A percentile compares a stretch with the other conserved stretches of the same genome.
Conservation (phyloP, 106 monocot genomes). For the Chionographis japonica region DNA sequence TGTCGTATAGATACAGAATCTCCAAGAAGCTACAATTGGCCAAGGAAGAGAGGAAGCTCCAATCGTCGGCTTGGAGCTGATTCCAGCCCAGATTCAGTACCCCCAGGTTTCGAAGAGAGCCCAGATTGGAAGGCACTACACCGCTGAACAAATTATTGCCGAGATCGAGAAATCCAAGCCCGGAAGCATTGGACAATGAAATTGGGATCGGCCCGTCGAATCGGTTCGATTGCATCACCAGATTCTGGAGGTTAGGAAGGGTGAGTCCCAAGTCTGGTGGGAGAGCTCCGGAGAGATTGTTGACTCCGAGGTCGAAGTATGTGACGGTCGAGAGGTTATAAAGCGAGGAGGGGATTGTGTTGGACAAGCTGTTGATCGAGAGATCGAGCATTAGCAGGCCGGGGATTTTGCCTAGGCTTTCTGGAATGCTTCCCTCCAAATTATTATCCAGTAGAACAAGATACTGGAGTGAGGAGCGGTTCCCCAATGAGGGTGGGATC, state of each 20-base stretch:
- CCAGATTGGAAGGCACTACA: background rate
- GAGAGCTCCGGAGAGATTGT: background rate
- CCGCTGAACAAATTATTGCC: background rate
- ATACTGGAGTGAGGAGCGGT: background rate
- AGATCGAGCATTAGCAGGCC: background rate
- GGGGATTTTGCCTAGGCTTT: background rate
- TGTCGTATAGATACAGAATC: background rate
- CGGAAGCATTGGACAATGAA: conserved; percentile 7
- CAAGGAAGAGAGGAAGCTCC: conserved; percentile 2
- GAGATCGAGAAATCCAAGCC: background rate
- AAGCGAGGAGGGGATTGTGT: conserved; percentile 3
- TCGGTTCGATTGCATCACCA: background rate
- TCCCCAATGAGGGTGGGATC: background rate
- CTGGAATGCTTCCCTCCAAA: background rate
- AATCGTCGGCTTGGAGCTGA: too few species aligned
- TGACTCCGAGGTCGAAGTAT: background rate
- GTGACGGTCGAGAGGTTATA: conserved; percentile 3
- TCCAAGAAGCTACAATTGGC: background rate
- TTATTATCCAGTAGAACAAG: background rate
- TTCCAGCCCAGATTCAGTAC: background rate
- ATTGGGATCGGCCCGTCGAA: background rate
- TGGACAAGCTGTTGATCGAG: background rate
- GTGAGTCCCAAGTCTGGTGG: background rate
- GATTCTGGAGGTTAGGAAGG: background rate
- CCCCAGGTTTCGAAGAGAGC: background rate